Evolutionary conservation across 108 stramenopile genomes (phyloP).

Genomic region (Mediolabrus comicus): DNA sequence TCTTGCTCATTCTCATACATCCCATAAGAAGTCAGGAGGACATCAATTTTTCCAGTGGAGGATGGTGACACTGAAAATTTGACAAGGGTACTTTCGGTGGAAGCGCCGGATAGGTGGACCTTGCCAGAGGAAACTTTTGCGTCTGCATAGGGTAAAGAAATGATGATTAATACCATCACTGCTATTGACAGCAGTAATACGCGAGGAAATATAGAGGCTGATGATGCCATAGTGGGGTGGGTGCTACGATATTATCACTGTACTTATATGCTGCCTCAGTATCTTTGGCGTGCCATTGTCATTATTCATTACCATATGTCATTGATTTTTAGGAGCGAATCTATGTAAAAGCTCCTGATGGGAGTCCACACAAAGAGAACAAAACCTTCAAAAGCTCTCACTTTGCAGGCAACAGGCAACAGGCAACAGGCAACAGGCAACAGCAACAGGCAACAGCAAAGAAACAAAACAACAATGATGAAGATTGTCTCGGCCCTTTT

Average conservation of each 20-base stretch:
- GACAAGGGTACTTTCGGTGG: slow-evolving; percentile 65
- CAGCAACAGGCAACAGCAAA: too few species aligned
- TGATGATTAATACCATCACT: neutral
- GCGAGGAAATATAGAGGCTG: neutral
- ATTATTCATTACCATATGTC: too few species aligned
- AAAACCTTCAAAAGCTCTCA: neutral
- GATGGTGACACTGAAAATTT: slow-evolving; percentile 69
- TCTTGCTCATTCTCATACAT: slow-evolving; percentile 63
- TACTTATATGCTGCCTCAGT: too few species aligned
- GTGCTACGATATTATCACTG: too few species aligned
- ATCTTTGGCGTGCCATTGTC: too few species aligned
- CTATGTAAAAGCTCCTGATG: too few species aligned
- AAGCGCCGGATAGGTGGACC: slow-evolving; percentile 58
- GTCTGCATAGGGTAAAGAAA: neutral
- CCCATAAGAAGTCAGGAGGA: slow-evolving; percentile 33
- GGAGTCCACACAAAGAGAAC: too few species aligned
- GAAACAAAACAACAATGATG: neutral
- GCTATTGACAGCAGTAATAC: slow-evolving; percentile 1
- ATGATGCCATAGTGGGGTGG: neutral
- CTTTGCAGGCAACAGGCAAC: too few species aligned
- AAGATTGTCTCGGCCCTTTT: neutral
- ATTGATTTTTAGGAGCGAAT: too few species aligned
- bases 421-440: too few species aligned
- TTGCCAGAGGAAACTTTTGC: slow-evolving; percentile 39
- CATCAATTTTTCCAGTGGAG: slow-evolving; percentile 26